Base-by-base conservation (phyloP, 345 rosid species). In the Salix dunnii region DNA sequence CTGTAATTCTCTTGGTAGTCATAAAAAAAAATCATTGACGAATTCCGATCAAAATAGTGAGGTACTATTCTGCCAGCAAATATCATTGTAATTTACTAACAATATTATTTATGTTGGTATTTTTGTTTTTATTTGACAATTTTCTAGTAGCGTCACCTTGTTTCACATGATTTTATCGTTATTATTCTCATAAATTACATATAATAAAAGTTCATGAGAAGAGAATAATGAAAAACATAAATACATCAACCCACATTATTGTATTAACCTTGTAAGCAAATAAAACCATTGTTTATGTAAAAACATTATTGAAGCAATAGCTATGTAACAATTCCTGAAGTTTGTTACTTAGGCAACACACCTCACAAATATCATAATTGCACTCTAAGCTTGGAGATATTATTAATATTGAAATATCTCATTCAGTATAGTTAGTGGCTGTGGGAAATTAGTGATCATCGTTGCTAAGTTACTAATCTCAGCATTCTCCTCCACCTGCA, bases 401-500 rank as follows among this genome's bases (percentile, higher is more conserved):
- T 73, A 23, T 84, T 90, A 86, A 73, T 62, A 87, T 70, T 89
- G 90, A 85, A 89, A 90, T 74, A 88, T 78, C 31, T 86, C 92
- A 83, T 83, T 87, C 53, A 88, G 90, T 80, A 85, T 83, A 53
- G 88, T 88, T 81, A 88, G 91, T 74, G 92, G 98, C 71, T 84
- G 80, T 67, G 91, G 84, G 86, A 75, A 70, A 75, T 81, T 74
- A 62, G 81, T 82, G 3, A 82, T 61, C 82, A 85, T 72, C 70
- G 88, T 74, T 73, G 78, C 86, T 43, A 85, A 71, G 86, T 84
- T 82, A 81, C 88, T 79, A 70, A 80, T 71, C 62, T 79, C 85
- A 79, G 77, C 79, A 76, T 76, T 87, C 86, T 90, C 92, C 81
- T 88, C 92, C 63, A 91, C 77, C 98, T 94, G 91, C 80, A 77